phyloP scores from a whole-genome alignment of 225 moss, liverwort and hornwort genomes.

The Neckera pumila region DNA sequence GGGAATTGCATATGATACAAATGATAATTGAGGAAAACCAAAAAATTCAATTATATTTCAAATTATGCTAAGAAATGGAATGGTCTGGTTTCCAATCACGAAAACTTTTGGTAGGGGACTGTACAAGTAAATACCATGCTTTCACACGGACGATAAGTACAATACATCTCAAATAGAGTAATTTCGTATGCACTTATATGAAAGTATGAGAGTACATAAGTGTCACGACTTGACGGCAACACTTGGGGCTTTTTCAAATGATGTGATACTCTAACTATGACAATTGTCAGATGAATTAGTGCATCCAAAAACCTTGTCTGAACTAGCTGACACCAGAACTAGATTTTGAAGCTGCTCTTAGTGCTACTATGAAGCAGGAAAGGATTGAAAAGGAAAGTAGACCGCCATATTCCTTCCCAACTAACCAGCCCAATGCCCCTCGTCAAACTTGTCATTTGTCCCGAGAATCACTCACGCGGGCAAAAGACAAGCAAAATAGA shows the following conservation, averaged over 20 bases:
- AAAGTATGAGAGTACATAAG: conserved; percentile 10
- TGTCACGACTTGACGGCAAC: conserved; percentile 28
- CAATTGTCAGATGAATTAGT: conserved; percentile 29
- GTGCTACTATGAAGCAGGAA: background rate
- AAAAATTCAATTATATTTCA: too few species aligned
- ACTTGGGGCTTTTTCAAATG: conserved; percentile 16
- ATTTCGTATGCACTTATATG: background rate
- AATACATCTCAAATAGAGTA: background rate
- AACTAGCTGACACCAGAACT: background rate
- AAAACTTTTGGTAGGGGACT: too few species aligned
- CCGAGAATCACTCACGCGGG: background rate
- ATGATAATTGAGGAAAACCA: too few species aligned
- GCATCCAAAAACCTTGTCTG: conserved; percentile 14
- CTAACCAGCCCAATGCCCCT: background rate
- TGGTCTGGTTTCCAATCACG: too few species aligned
- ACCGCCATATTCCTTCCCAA: background rate
- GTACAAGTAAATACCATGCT: background rate
- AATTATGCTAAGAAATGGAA: too few species aligned
- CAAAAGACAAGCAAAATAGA: conserved; percentile 8
- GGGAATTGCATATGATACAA: too few species aligned
- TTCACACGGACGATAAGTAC: background rate
- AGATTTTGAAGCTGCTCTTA: conserved; percentile 13
- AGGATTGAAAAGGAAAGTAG: background rate
- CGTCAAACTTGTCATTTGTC: background rate
- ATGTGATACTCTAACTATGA: conserved; percentile 14